Base-by-base conservation (phyloP, 2,329 filamentous ascomycete species). In the Sporothrix schenckii region DNA sequence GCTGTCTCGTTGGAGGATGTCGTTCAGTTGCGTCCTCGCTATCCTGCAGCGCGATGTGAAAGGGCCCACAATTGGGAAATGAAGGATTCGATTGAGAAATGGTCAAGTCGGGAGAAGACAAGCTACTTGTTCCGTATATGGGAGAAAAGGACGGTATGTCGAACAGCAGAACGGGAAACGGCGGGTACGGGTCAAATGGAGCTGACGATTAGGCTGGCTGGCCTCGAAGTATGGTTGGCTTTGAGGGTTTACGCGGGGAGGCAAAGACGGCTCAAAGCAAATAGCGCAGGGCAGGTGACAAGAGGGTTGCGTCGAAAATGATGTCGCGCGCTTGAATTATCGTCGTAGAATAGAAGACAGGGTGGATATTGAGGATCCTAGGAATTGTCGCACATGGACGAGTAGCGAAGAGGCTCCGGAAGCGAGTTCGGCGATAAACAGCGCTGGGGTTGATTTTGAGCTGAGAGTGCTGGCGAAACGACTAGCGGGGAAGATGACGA, bases 161-260 rank as follows among this genome's bases (percentile, higher is more conserved):
- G 56, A 50, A 53, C 30, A 47, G 58, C 27, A 69, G 63, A 63
- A 44, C 54, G 68, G 30, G n/a, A 63, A 47, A 21, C 54, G 34
- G 68, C 11, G 10, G 10, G 16, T 53, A 52, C 21, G 52, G 66
- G 41, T 47, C 44, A 50, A 50, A 54, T 44, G 50, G 65, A 44
- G n/a, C 10, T 68, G 21, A 47, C 50, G 60, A 66, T 66, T 56
- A 49, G 34, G 58, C 68, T 65, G 58, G 50, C 68, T 65, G 58
- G 50, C 47, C 34, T 53, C 34, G 60, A 49, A 27, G 27, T 52
- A 16, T 9, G 58, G 11, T 11, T 9, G 58, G 11, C n/a, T 47
- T 68, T 14, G 27, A 60, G 44, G 21, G 52, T 52, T 56, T 53
- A 41, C 52, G 34, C 39, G 39, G 58, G 13, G 39, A 63, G 39